Base-by-base conservation (phyloP, 2,329 filamentous ascomycete genomes). In the Talaromyces islandicus region DNA sequence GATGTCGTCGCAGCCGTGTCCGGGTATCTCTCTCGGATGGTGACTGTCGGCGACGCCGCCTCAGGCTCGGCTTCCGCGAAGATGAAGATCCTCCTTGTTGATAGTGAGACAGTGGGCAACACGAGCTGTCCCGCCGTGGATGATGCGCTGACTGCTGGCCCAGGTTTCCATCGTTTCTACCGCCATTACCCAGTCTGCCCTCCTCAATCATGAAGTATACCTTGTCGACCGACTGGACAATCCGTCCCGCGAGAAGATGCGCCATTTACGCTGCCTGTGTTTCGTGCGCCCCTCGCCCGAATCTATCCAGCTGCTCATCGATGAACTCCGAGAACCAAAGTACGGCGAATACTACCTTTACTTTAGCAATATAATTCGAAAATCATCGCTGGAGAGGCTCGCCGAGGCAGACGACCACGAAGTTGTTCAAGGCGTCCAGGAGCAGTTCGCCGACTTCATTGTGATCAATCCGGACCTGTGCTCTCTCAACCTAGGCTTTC, bases 341-440 rank as follows among this genome's bases (percentile, higher is more conserved):
- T 99, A 99, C 69, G 93, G 94, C 65, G 94, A 99, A 78, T 99
- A 99, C 77, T 87, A 96, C 71, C 84, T 99, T 60, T 97, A 95
- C 75, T 96, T 99, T 75, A 97, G 92, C 80, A 99, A 99, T 73
- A 89, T 99, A 61, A 88, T 94, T 70, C 96, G 95, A 75, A 99
- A 99, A 77, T 97, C 94, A 1, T 90, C 93, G 0, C 81, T 99
- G 25, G 94, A 99, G 74, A 86, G 94, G 50, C 81, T 99, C 50
- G 94, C 94, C 35, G 95, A 99, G 80, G 92, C 94, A 27, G 94
- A 99, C 72, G 92, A 97, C 67, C 92, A 99, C 71, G 95, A 99
- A 76, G 91, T 99, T 38, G 93, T 99, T 65, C 95, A 92, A 71
- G 82, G 86, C 12, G 89, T 99, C 1, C 92, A 97, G 71, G 94